These are phyloP conservation scores for Cupressus sempervirens DNA, from an alignment of 75 land plant species.

Conservation along the genomic window DNA sequence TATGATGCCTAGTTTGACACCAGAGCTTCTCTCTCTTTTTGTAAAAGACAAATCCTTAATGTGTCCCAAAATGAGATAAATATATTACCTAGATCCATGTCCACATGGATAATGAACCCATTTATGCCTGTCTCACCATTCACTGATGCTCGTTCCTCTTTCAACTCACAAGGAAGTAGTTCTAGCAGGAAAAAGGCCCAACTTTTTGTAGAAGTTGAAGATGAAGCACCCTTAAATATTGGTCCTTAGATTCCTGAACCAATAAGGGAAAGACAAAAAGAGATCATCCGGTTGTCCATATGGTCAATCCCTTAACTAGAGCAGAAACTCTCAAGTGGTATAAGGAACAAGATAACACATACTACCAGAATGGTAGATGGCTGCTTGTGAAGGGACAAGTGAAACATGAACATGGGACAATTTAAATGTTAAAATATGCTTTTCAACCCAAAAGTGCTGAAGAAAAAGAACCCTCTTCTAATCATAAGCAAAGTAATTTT, in stretches of 20 bases:
- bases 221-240: neutral
- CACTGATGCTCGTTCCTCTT: neutral
- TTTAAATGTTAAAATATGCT: too few species aligned
- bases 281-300: neutral
- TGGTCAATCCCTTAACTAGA: too few species aligned
- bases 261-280: rapidly evolving
- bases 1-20: too few species aligned
- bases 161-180: neutral
- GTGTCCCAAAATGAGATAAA: too few species aligned
- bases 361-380: neutral
- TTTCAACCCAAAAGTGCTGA: neutral
- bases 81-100: neutral
- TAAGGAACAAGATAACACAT: neutral
- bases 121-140: neutral
- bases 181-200: neutral
- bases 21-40: too few species aligned
- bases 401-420: too few species aligned
- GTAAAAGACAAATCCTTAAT: neutral
- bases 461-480: neutral
- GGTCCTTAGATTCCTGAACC: too few species aligned
- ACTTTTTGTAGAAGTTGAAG: neutral
- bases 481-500: neutral
- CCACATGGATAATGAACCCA: neutral
- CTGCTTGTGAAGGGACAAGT: neutral
- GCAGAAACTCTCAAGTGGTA: neutral